Base-by-base conservation (phyloP, 1,284 basidiomycete species). In the Naganishia albida region DNA sequence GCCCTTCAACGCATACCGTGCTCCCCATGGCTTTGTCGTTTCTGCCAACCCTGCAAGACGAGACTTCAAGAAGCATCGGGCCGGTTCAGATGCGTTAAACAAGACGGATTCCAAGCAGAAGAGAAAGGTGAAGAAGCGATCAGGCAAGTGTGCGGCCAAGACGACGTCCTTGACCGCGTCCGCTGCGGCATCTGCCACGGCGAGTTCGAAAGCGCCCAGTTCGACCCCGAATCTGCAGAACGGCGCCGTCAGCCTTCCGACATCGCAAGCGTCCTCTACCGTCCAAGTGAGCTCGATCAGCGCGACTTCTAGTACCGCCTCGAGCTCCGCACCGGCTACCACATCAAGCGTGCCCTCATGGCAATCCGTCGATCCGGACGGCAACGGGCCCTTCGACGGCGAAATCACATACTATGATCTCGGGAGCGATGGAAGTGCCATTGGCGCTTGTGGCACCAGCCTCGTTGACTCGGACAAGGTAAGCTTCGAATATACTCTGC, bases 341-440 rank as follows among this genome's bases (percentile, higher is more conserved):
- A 62, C 68, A 28, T 65, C 69, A 25, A 51, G 62, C 40, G 54
- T 44, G 3, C 46, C 60, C 46, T 50, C 68, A n/a, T 48, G 66
- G 16, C 38, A 67, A 20, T 71, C 72, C 1, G 71, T 65, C 7
- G 76, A 77, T 65, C 53, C 69, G 0, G 70, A 68, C 23, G 77
- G 77, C 16, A 70, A 71, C 43, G 76, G 75, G 4, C 75, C 77
- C 1, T 78, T 73, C 73, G 65, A 66, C 20, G 77, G 77, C 16
- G 69, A 71, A 60, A 72, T 72, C 12, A 79, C 78, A 2, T 80
- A 70, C 67, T 80, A 74, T 65, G 69, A 70, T 26, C 70, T 54
- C 39, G 73, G 74, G 18, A 64, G 55, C 0, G 52, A 52, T 40
- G 57, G 62, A 43, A 62, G 42, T 18, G 48, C 48, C 6, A 53